A percentile compares a stretch with the other conserved stretches of the same genome.
phyloP scores from a whole-genome alignment of 106 monocot genomes.

The Cymbidium sinense region DNA sequence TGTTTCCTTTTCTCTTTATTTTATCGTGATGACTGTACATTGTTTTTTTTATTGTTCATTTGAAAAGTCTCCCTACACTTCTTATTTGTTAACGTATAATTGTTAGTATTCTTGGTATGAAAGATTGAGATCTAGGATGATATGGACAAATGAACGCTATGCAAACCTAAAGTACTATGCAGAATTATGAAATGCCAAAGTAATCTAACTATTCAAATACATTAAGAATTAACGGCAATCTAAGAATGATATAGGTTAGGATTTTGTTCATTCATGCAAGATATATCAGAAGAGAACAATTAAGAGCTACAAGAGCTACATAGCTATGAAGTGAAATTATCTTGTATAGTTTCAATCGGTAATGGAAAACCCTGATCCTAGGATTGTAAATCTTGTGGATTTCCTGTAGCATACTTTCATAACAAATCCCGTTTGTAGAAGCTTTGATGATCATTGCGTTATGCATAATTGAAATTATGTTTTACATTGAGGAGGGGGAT shows the following conservation, averaged over 20 bases:
- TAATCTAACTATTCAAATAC: neutral
- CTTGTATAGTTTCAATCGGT: neutral
- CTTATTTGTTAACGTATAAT: neutral
- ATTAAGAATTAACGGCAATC: neutral
- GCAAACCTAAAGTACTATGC: neutral
- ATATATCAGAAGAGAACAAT: neutral
- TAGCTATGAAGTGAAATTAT: neutral
- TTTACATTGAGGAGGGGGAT: neutral
- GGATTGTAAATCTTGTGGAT: neutral
- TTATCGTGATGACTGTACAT: neutral
- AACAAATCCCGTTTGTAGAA: neutral
- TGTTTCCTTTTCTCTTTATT: conserved; percentile 8
- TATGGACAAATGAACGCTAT: neutral
- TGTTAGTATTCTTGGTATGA: neutral
- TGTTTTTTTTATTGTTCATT: neutral
- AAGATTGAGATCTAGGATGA: neutral
- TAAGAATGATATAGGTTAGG: neutral
- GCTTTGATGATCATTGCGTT: neutral
- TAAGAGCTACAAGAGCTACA: neutral
- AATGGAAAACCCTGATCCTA: neutral
- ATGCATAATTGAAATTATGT: neutral
- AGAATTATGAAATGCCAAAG: neutral
- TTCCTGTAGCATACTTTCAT: neutral
- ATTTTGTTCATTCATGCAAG: neutral
- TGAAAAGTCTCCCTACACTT: neutral